phyloP scores from a whole-genome alignment of 148 eudicot genomes.

The Oxyria digyna region DNA sequence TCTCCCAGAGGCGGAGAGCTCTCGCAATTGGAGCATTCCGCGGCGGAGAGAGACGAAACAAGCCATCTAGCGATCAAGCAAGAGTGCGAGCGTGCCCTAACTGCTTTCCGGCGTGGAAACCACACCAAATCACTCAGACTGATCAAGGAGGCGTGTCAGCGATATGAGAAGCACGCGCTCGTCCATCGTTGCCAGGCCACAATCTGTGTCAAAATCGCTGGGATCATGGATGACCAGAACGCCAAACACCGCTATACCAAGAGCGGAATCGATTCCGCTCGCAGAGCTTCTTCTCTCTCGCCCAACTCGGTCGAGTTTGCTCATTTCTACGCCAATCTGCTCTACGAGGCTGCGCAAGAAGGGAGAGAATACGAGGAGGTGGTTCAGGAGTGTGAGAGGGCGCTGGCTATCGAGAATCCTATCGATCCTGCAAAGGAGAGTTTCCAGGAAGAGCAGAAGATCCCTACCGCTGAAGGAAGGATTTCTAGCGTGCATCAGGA shows the following conservation, averaged over 20 bases:
- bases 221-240: slow-evolving; percentile 47
- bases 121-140: slow-evolving; percentile 61
- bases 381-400: slow-evolving; percentile 74
- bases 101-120: slow-evolving; percentile 53
- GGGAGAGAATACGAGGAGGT: slow-evolving; percentile 70
- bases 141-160: slow-evolving; percentile 51
- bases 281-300: slow-evolving; percentile 36
- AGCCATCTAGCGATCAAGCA: slow-evolving; percentile 25
- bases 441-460: slow-evolving; percentile 42
- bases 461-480: slow-evolving; percentile 30
- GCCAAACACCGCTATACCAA: slow-evolving; percentile 41
- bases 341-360: slow-evolving; percentile 56
- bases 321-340: slow-evolving; percentile 64
- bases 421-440: slow-evolving; percentile 76
- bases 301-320: slow-evolving; percentile 65
- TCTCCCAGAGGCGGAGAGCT: slow-evolving; percentile 8
- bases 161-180: slow-evolving; percentile 34
- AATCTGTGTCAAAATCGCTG: slow-evolving; percentile 49
- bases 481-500: slow-evolving; percentile 45
- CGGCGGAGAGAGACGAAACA: slow-evolving; percentile 6
- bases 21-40: slow-evolving; percentile 1
- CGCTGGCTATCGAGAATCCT: slow-evolving; percentile 57
- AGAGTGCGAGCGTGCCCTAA: slow-evolving; percentile 69
- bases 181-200: slow-evolving; percentile 59
- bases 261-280: slow-evolving; percentile 64